Base-by-base conservation (phyloP, 2,329 filamentous ascomycete species). In the Ophidiomyces ophidiicola region DNA sequence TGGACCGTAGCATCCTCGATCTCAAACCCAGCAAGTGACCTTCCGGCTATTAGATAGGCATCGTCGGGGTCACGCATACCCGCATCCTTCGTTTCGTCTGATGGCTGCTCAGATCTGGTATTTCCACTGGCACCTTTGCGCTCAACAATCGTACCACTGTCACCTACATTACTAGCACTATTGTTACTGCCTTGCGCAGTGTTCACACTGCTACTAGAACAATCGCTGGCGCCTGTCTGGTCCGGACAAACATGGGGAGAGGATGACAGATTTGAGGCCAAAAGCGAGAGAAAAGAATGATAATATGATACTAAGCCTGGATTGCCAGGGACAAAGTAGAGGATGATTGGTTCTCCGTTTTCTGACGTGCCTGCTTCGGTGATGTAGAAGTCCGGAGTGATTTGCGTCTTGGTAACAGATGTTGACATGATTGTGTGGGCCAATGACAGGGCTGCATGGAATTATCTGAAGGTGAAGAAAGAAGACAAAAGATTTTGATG, bases 321-420 rank as follows among this genome's bases (percentile, higher is more conserved):
- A 45, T 71, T 72, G 18, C 68, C 68, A 15, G 67, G 62, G 21
- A 72, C 61, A 41, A 70, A 66, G 48, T 61, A 68, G 8, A 66
- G 54, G 20, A 57, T 53, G 2, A 50, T 50, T 48, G 46, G 54
- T 54, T 51, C 56, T 53, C 45, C 39, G 15, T 42, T 28, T 15
- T 42, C 32, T 8, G 32, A 24, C 7, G 19, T 20, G 15, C 28
- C 29, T 14, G 29, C 32, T 8, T 36, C 32, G 39, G 50, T 45
- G 26, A 54, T 50, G 46, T 61, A 61, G 25, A 45, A 52, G 42
- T 60, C 51, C 10, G 46, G 44, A 1, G 54, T 53, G 26, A 61
- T 39, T 18, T 28, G 29, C 18, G 37, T 39, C 15, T 25, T 33
- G 5, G 29, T n/a, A n/a, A n/a, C n/a, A n/a, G n/a, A n/a, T n/a